Evolutionary conservation across 2,329 filamentous ascomycete genomes (phyloP).

Genomic region (Sclerotinia spermophila): DNA sequence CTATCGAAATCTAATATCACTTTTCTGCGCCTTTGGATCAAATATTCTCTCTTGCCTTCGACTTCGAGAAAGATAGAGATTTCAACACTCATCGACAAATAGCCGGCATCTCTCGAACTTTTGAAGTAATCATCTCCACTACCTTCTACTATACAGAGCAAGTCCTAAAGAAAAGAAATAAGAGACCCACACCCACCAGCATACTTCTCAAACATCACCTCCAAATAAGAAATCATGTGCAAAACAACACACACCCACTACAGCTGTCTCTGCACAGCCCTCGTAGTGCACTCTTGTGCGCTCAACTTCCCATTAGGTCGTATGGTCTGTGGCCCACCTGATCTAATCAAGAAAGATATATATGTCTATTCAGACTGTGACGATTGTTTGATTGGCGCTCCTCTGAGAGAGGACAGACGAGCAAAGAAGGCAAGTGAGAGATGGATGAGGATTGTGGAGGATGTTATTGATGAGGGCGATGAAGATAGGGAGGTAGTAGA

Average conservation of each 20-base stretch:
- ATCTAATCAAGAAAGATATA: background rate
- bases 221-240: background rate
- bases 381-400: background rate
- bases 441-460: background rate
- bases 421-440: background rate
- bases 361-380: background rate
- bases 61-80: background rate
- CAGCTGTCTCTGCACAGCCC: background rate
- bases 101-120: background rate
- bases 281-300: background rate
- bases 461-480: background rate
- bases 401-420: background rate
- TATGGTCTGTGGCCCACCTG: background rate
- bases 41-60: too few relatives aligned
- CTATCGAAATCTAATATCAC: background rate
- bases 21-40: background rate
- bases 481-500: background rate
- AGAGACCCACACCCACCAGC: background rate
- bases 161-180: background rate
- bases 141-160: background rate
- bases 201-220: background rate
- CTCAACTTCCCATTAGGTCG: background rate
- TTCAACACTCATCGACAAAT: background rate
- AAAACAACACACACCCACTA: constrained; percentile 7
- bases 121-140: background rate